Evolutionary conservation across 140 eudicot genomes (phyloP).

Genomic region (Stevia rebaudiana): DNA sequence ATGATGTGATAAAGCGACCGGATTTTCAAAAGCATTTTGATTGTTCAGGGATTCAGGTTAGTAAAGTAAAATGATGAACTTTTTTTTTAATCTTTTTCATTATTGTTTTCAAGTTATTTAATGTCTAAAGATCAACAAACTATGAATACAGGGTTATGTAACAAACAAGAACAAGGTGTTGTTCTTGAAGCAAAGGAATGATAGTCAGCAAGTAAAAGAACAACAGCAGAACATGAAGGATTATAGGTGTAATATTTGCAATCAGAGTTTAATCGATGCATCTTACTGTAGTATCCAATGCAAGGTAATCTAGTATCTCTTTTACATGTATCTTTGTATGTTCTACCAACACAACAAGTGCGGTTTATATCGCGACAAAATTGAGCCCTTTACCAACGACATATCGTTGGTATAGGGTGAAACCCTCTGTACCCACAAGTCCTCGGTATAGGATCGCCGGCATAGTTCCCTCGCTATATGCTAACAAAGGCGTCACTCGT

Average conservation of each 20-base stretch:
- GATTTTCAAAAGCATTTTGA: constrained; percentile 41
- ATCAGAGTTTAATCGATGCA: constrained; percentile 29
- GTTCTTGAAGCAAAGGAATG: constrained; percentile 34
- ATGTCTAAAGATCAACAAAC: neutral
- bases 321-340: no score
- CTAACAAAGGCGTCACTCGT: no score
- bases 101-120: neutral
- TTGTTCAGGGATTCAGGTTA: constrained; percentile 50
- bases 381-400: no score
- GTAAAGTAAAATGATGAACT: neutral
- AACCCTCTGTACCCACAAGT: no score
- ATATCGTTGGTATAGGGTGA: no score
- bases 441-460: no score
- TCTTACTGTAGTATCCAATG: constrained; percentile 43
- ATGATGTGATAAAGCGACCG: constrained; percentile 40
- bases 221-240: constrained; percentile 20
- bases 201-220: constrained; percentile 17
- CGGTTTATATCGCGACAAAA: no score
- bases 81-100: neutral
- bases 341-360: no score
- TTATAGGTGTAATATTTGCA: constrained; percentile 35
- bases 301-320: constrained; percentile 30
- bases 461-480: no score
- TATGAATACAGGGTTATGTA: constrained; percentile 32
- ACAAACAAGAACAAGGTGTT: constrained; percentile 47